These are phyloP conservation scores for Umbelopsis isabellina DNA, from an alignment of 192 early-diverging fungal genomes.

Conservation along the genomic window DNA sequence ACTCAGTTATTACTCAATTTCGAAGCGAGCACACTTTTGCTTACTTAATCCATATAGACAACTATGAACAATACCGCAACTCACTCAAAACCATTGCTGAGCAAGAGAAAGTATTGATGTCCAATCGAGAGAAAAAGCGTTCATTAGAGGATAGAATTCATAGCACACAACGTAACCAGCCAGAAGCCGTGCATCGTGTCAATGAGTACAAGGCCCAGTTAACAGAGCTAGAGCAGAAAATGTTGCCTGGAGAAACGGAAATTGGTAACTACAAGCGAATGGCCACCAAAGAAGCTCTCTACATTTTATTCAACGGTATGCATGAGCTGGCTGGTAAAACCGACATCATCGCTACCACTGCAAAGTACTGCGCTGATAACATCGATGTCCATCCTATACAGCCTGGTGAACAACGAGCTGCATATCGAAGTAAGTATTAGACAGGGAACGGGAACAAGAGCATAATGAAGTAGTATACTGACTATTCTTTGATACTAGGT, in stretches of 20 bases:
- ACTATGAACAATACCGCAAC: conserved; percentile 34
- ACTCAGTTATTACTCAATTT: background rate
- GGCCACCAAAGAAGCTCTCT: conserved; percentile 32
- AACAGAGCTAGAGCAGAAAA: conserved; percentile 16
- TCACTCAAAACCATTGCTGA: conserved; percentile 35
- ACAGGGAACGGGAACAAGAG: background rate
- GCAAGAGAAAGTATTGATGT: conserved; percentile 23
- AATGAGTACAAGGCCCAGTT: conserved; percentile 27
- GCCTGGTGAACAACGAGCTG: conserved; percentile 21
- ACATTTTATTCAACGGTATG: conserved; percentile 42
- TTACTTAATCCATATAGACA: conserved; percentile 16
- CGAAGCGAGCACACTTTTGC: background rate
- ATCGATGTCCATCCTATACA: conserved; percentile 33
- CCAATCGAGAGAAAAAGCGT: conserved; percentile 26
- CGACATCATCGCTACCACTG: conserved; percentile 38
- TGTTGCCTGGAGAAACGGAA: conserved; percentile 31
- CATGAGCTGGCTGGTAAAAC: conserved; percentile 39
- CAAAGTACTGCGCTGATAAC: conserved; percentile 40
- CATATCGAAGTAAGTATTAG: conserved; percentile 24
- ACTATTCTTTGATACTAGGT: background rate
- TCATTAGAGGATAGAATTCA: conserved; percentile 27
- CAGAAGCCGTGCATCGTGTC: conserved; percentile 27
- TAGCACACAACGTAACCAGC: conserved; percentile 25
- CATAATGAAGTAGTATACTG: background rate
- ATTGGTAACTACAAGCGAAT: conserved; percentile 40